Base-by-base conservation (phyloP, 768 basidiomycete species). In the Leccinum fibrillosum region DNA sequence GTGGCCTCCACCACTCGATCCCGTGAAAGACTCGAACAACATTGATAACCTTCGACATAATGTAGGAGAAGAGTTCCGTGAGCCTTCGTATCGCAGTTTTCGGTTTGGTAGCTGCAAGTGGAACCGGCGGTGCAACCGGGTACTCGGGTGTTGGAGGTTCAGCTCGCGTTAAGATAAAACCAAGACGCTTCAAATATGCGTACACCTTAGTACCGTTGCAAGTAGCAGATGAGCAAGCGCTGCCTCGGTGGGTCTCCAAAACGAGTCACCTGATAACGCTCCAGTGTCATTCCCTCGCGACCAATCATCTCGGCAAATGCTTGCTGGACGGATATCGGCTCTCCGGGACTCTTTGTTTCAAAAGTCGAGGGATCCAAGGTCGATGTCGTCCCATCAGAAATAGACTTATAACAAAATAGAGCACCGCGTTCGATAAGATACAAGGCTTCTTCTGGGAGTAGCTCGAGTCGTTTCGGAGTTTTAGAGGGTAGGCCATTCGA, bases 391-490 rank as follows among this genome's bases (percentile, higher is more conserved):
- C 72, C 60, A 30, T 73, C 15, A 28, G 75, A 71, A 12, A 66
- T 68, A 1, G 83, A 77, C 66, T 86, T 88, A 83, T 88, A 94
- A 66, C 94, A 94, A 61, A 91, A 89, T 61, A 98, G 75, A 2
- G 89, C 81, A 0, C 97, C 96, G 45, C 95, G 78, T 73, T 98
- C 97, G 48, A 96, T 81, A 32, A 98, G 82, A 76, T 98, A 98
- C 17, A 99, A 80, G 0, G 92, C 85, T 75, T 99, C 97, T 75
- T 99, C 97, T 0, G 97, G 97, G 2, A 99, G 79, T 0, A 99
- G 79, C 67, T 98, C 94, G 17, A 92, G 75, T 26, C 86, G 76
- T 70, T 87, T 92, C 13, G 82, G 79, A 2, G 75, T 56, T 65
- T 83, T 88, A 44, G 72, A 63, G 25, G 52, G 45, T 28, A 11